Conservation (phyloP, 305 asterid genomes). For the Solanum hybrid region DNA sequence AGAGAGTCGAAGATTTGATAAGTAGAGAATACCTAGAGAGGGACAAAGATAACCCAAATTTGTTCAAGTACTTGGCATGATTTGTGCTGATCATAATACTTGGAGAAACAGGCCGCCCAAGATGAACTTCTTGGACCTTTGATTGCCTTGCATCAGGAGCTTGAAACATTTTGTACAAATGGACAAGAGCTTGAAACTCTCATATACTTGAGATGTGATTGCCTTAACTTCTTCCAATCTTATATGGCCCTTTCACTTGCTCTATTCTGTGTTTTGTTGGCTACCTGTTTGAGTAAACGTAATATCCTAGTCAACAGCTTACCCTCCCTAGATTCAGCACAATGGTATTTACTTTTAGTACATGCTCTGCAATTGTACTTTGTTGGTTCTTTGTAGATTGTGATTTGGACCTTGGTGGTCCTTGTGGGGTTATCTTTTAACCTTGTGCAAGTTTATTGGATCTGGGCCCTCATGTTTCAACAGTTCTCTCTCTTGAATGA, state of each 20-base stretch:
- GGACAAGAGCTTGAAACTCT: background rate
- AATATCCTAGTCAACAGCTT: background rate
- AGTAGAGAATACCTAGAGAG: constrained; percentile 84
- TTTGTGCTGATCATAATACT: background rate
- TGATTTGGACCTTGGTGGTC: background rate
- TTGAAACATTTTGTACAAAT: background rate
- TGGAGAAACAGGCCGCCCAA: background rate
- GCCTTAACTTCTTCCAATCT: background rate
- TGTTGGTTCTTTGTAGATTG: background rate
- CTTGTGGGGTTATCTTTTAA: background rate
- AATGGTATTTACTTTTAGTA: background rate
- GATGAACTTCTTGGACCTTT: background rate
- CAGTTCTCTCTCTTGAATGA: background rate
- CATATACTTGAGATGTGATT: background rate
- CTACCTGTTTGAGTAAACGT: background rate
- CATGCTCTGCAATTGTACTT: background rate
- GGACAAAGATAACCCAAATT: constrained; percentile 84
- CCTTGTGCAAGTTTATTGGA: background rate
- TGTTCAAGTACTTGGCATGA: constrained; percentile 91
- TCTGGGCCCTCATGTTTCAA: background rate
- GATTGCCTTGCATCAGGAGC: background rate
- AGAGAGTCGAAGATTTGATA: constrained; percentile 91
- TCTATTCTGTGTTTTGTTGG: background rate
- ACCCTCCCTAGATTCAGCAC: background rate
- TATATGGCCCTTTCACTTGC: background rate